Evolutionary conservation across 176 grass and related monocot species (phyloP).

Genomic region (Phoenix roebelenii): DNA sequence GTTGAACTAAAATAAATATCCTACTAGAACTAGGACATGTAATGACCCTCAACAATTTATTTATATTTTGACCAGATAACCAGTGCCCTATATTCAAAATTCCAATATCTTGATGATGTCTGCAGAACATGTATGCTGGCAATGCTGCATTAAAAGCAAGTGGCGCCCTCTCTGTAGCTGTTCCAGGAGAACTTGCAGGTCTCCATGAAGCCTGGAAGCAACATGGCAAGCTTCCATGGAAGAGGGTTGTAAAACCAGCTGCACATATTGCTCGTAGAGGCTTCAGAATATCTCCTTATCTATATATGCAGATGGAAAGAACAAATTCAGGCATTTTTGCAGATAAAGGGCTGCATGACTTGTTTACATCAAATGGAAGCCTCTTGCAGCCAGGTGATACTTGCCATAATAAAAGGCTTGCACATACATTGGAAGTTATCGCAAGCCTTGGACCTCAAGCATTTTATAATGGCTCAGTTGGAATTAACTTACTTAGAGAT

Average conservation of each 20-base stretch:
- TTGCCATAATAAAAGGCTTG: constrained; percentile 53
- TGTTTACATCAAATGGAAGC: constrained; percentile 49
- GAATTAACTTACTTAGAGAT: constrained; percentile 40
- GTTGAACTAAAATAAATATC: too few relatives aligned
- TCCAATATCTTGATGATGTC: background rate
- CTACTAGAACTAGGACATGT: too few relatives aligned
- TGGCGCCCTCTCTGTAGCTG: constrained; percentile 64
- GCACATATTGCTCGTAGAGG: constrained; percentile 41
- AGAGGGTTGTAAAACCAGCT: constrained; percentile 42
- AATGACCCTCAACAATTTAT: too few relatives aligned
- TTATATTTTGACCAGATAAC: too few relatives aligned
- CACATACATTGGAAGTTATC: constrained; percentile 38
- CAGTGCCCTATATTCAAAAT: background rate
- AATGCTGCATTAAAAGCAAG: constrained; percentile 46
- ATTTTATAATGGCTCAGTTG: constrained; percentile 54
- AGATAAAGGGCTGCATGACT: constrained; percentile 30
- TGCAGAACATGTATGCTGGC: constrained; percentile 79
- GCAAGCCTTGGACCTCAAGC: constrained; percentile 36
- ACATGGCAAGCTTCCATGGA: constrained; percentile 85
- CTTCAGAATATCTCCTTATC: constrained; percentile 66
- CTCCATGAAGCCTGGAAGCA: constrained; percentile 63
- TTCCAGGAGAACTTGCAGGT: constrained; percentile 63
- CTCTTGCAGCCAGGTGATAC: constrained; percentile 44
- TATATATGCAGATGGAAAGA: constrained; percentile 63
- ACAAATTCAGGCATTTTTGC: constrained; percentile 46